These are phyloP conservation scores for Coniferiporia weirii DNA, from an alignment of 1,284 basidiomycete species.

Conservation along the genomic window DNA sequence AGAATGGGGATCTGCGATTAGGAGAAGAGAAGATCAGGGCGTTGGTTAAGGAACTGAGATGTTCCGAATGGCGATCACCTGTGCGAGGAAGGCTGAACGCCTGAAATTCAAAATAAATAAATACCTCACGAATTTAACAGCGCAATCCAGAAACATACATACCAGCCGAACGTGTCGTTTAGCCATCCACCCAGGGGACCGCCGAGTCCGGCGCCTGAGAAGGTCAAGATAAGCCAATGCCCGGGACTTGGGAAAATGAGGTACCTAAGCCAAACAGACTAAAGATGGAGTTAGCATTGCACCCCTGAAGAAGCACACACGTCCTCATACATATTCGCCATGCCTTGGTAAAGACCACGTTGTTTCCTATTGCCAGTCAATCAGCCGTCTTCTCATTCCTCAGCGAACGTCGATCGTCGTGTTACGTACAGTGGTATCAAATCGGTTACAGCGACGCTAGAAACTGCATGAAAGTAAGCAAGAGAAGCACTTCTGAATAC, in stretches of 20 bases:
- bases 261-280: slow-evolving; percentile 69
- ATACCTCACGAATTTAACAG: slow-evolving; percentile 9
- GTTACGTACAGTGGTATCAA: slow-evolving; percentile 71
- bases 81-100: slow-evolving; percentile 64
- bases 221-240: slow-evolving; percentile 1
- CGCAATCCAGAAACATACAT: slow-evolving; percentile 32
- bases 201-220: slow-evolving; percentile 61
- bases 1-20: slow-evolving; percentile 64
- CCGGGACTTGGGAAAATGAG: neutral
- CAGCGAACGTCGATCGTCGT: slow-evolving; percentile 11
- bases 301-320: slow-evolving; percentile 3
- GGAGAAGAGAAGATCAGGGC: slow-evolving; percentile 18
- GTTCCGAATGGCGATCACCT: slow-evolving; percentile 36
- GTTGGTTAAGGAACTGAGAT: slow-evolving; percentile 13
- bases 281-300: slow-evolving; percentile 17
- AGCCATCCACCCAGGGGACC: slow-evolving; percentile 88
- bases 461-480: slow-evolving; percentile 42
- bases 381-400: neutral
- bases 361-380: slow-evolving; percentile 52
- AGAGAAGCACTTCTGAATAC: slow-evolving; percentile 5
- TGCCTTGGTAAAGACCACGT: slow-evolving; percentile 84
- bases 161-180: slow-evolving; percentile 82
- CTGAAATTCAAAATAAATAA: slow-evolving; percentile 32
- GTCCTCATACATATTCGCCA: slow-evolving; percentile 71
- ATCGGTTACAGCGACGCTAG: slow-evolving; percentile 72